These are phyloP conservation scores for Aspergillus intermedius DNA, from an alignment of 2,329 filamentous ascomycete species.

Conservation along the genomic window DNA sequence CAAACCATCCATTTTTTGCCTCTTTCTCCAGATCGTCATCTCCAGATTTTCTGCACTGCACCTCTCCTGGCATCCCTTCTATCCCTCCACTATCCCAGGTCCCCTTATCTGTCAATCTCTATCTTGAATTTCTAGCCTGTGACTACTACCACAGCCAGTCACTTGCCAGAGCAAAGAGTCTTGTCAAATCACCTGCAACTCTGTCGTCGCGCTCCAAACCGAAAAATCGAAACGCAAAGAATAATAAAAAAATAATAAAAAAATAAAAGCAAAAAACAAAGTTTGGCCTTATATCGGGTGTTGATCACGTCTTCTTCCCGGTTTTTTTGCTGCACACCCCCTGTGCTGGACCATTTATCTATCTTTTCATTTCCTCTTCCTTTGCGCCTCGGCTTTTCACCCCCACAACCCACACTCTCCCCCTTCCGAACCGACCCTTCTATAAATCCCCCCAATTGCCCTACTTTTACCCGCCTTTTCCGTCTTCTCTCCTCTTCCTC, in stretches of 20 bases:
- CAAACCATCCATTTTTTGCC: conserved; percentile 1
- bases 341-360: not conserved
- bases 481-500: conserved; percentile 8
- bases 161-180: no score
- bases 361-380: not conserved
- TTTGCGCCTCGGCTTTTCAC: conserved; percentile 12
- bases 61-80: conserved; percentile 9
- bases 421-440: conserved; percentile 9
- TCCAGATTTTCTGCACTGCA: conserved; percentile 17
- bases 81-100: conserved; percentile 20
- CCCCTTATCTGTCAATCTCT: conserved; percentile 18
- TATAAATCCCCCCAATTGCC: conserved; percentile 11
- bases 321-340: not conserved
- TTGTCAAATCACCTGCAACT: no score
- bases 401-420: not conserved
- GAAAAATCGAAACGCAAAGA: no score
- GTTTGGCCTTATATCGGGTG: not conserved
- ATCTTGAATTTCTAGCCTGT: not conserved
- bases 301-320: not conserved
- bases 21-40: conserved; percentile 21
- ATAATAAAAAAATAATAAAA: no score
- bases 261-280: not conserved
- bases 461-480: conserved; percentile 6
- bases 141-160: no score
- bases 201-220: no score